These are phyloP conservation scores for Nitzschia sp. DNA, from an alignment of 108 stramenopile species.

Conservation along the genomic window DNA sequence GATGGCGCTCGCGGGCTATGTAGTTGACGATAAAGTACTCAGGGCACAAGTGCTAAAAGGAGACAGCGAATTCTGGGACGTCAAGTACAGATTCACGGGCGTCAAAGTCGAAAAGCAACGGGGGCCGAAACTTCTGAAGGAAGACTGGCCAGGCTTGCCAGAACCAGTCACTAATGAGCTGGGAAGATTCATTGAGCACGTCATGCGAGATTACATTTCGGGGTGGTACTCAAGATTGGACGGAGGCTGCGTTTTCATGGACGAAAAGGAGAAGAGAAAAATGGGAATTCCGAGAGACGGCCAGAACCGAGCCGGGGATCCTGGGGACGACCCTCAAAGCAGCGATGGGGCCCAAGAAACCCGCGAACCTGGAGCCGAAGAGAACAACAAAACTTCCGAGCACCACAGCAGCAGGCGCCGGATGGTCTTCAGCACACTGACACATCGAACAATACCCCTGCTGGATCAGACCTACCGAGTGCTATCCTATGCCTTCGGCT, in stretches of 20 bases:
- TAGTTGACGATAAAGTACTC: slow-evolving; percentile 16
- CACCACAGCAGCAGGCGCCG: slow-evolving; percentile 10
- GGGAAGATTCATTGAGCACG: slow-evolving; percentile 69
- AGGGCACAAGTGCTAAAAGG: slow-evolving; percentile 38
- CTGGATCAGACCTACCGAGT: slow-evolving; percentile 59
- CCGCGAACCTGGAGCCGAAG: neutral
- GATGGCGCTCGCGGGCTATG: slow-evolving; percentile 48
- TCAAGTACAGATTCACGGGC: slow-evolving; percentile 34
- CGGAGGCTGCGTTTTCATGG: slow-evolving; percentile 17
- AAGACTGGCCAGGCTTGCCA: slow-evolving; percentile 75
- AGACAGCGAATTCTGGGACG: slow-evolving; percentile 19
- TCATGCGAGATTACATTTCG: slow-evolving; percentile 76
- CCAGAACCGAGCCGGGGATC: neutral
- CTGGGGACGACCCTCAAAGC: neutral
- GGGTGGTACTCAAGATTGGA: slow-evolving; percentile 36
- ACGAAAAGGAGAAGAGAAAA: slow-evolving; percentile 35
- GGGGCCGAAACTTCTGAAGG: slow-evolving; percentile 34
- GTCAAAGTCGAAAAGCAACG: slow-evolving; percentile 12
- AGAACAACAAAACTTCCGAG: neutral
- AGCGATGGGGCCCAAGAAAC: neutral
- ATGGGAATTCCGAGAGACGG: slow-evolving; percentile 33
- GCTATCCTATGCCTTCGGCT: slow-evolving; percentile 73
- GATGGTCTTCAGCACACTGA: slow-evolving; percentile 38
- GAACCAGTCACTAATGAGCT: slow-evolving; percentile 50
- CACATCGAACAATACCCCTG: slow-evolving; percentile 51